A percentile compares a stretch with the other conserved stretches of the same genome.
Conservation (phyloP, 129 eudicot species). For the Cynara cardunculus region DNA sequence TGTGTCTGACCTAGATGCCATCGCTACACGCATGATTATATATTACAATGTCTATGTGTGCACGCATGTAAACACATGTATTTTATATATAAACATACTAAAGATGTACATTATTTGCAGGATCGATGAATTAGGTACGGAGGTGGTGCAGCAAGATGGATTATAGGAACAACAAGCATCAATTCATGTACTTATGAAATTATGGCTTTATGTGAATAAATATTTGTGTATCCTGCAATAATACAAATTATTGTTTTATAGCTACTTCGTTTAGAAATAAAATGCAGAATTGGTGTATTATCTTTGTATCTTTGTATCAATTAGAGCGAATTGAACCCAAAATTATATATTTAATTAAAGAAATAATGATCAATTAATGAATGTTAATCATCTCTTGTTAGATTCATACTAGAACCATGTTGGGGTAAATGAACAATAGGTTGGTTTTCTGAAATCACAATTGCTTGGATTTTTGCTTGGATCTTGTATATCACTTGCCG, state of each 20-base stretch:
- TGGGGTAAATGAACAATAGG: too few relatives aligned
- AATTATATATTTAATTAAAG: neutral
- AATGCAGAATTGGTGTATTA: neutral
- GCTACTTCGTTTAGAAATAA: neutral
- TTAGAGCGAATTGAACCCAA: neutral
- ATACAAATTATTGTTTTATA: neutral
- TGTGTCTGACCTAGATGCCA: neutral
- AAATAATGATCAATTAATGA: neutral
- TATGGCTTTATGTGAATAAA: neutral
- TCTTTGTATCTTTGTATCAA: neutral
- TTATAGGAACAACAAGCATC: conserved; percentile 4
- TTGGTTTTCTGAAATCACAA: too few relatives aligned
- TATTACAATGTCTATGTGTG: too few relatives aligned
- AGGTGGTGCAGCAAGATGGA: conserved; percentile 8
- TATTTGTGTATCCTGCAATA: conserved; percentile 12
- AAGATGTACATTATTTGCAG: conserved; percentile 7
- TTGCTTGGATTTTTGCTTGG: too few relatives aligned
- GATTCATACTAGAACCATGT: too few relatives aligned
- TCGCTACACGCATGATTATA: too few relatives aligned
- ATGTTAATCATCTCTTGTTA: neutral
- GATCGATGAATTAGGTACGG: neutral
- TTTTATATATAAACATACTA: neutral
- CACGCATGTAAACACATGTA: too few relatives aligned
- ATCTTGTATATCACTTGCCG: too few relatives aligned
- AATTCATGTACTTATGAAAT: neutral